Conservation (phyloP, 2,329 filamentous ascomycete genomes). For the Fusarium nematophilum region DNA sequence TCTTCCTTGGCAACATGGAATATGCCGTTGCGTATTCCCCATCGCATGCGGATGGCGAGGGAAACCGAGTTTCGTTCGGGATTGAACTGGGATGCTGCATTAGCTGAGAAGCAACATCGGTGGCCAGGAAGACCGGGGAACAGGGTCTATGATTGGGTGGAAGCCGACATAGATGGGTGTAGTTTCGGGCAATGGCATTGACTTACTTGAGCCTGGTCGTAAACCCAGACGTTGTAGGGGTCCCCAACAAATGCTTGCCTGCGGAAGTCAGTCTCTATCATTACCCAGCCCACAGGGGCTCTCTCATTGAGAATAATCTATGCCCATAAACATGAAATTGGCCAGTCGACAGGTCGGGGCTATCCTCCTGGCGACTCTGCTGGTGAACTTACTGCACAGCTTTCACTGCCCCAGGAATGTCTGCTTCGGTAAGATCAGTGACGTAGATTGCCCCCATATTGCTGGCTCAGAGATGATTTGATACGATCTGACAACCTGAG, state of each 20-base stretch:
- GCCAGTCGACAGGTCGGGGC: not conserved
- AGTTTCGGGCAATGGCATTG: not conserved
- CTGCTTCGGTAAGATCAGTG: conserved; percentile 63
- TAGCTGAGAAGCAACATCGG: no score
- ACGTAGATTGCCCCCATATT: conserved; percentile 60
- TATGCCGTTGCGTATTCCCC: conserved; percentile 76
- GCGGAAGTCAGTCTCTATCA: not conserved
- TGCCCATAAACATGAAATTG: no score
- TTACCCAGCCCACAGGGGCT: no score
- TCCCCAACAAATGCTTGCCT: conserved; percentile 71
- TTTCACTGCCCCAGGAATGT: conserved; percentile 72
- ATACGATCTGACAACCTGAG: no score
- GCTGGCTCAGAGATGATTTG: no score
- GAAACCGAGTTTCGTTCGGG: conserved; percentile 70
- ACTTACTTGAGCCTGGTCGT: conserved; percentile 63
- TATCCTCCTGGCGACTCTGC: not conserved
- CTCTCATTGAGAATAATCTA: no score
- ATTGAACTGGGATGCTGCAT: conserved; percentile 61
- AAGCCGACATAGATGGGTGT: no score
- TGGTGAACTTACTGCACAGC: conserved; percentile 68
- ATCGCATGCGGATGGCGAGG: conserved; percentile 72
- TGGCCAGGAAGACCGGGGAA: no score
- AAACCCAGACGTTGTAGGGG: conserved; percentile 75
- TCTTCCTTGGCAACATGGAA: conserved; percentile 77
- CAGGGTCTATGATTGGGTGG: no score